A percentile compares a stretch with the other conserved stretches of the same genome.
phyloP scores from a whole-genome alignment of 192 early-diverging fungal genomes.

The Coemansia sp. region DNA sequence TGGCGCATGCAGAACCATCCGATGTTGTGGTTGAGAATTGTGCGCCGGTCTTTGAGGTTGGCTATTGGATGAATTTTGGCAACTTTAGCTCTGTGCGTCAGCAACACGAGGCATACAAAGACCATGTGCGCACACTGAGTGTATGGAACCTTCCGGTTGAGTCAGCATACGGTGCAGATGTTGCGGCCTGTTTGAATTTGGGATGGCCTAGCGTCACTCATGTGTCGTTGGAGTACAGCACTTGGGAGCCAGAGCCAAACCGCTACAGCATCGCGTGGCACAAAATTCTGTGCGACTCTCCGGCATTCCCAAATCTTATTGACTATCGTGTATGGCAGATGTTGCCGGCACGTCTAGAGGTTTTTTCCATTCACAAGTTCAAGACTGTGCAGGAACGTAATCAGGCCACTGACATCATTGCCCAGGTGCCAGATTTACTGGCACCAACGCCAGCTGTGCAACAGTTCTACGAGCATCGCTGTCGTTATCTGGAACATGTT shows the following conservation, averaged over 20 bases:
- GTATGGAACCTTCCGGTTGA: slow-evolving; percentile 53
- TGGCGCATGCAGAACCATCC: slow-evolving; percentile 1
- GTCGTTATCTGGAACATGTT: slow-evolving; percentile 48
- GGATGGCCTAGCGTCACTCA: slow-evolving; percentile 47
- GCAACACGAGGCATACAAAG: slow-evolving; percentile 46
- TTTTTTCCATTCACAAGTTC: slow-evolving; percentile 52
- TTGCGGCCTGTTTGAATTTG: slow-evolving; percentile 42
- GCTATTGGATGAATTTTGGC: slow-evolving; percentile 56
- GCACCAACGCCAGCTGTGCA: slow-evolving; percentile 45
- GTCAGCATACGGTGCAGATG: slow-evolving; percentile 48
- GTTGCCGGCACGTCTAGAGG: slow-evolving; percentile 48
- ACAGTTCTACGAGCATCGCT: slow-evolving; percentile 55
- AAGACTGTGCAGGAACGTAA: slow-evolving; percentile 49
- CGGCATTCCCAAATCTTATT: slow-evolving; percentile 26
- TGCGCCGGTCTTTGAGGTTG: slow-evolving; percentile 49
- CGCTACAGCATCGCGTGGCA: slow-evolving; percentile 48
- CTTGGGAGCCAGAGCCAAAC: slow-evolving; percentile 55
- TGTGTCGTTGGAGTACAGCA: slow-evolving; percentile 51
- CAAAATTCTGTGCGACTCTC: slow-evolving; percentile 44
- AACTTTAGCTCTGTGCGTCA: slow-evolving; percentile 46
- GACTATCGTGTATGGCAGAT: slow-evolving; percentile 56
- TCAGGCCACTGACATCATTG: slow-evolving; percentile 51
- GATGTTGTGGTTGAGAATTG: slow-evolving; percentile 36
- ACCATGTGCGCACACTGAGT: slow-evolving; percentile 43
- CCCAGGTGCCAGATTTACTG: slow-evolving; percentile 46